Base-by-base conservation (phyloP, 2,329 filamentous ascomycete genomes). In the Cercospora nicotianae region DNA sequence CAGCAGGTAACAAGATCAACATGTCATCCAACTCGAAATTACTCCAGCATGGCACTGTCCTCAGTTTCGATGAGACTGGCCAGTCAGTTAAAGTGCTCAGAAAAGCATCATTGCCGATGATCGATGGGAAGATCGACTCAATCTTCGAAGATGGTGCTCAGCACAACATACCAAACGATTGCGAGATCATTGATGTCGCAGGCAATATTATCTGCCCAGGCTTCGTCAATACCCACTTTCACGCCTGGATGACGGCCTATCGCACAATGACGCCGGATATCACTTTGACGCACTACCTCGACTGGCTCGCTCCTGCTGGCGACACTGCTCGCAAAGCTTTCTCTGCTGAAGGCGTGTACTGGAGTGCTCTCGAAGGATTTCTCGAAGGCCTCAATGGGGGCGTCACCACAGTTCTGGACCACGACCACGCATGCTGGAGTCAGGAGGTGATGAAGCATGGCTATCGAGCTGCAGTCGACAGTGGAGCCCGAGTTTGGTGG, bases 201-300 rank as follows among this genome's bases (percentile, higher is more conserved):
- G 78, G 81, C 63, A 84, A 86, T 72, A 87, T 87, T 67, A 79
- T 87, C 62, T 81, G 81, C 0, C 84, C 85, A 0, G 86, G 86
- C 8, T 87, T 88, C 74, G 79, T 88, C 66, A 84, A 87, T 74
- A 87, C 85, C 0, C 86, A 88, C 39, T 33, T 69, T 42, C 84
- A 87, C 68, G 80, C 82, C 0, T 87, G 86, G 86, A 84, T 87
- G 72, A 87, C 86, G 0, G 83, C 80, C 9, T 82, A 83, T 72
- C 86, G 85, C 72, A 87, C 85, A 0, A 71, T 88, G 1, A 83
- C 70, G 1, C 82, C 84, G 7, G 86, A 88, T 71, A 83, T 82
- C 0, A 84, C 80, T 0, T 75, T 87, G 16, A 75, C 80, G 5
- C 80, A 85, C 57, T 87, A 86, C 74, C 80, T 86, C 42, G 62